Evolutionary conservation across 805 yeast species (phyloP).

Genomic region (Teunomyces panamensis): DNA sequence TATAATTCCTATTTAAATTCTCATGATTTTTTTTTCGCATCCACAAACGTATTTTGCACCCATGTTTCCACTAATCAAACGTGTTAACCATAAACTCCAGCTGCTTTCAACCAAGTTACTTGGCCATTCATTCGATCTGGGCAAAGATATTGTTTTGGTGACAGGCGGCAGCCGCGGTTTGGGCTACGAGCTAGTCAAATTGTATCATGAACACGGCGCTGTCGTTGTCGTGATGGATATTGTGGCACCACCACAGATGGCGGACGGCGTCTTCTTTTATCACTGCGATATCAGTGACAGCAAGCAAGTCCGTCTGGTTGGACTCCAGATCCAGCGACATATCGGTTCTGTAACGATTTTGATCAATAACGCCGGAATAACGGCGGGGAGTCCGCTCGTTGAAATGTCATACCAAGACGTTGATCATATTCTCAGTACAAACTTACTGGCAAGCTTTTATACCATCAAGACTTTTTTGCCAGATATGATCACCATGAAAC

Average conservation of each 20-base stretch:
- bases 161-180: constrained; percentile 87
- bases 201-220: constrained; percentile 43
- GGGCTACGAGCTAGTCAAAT: constrained; percentile 59
- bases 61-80: constrained; percentile 1
- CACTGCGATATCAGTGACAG: constrained; percentile 68
- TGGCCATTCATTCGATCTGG: constrained; percentile 53
- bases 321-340: constrained; percentile 39
- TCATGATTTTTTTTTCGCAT: neutral
- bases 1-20: neutral
- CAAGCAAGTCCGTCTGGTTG: constrained; percentile 40
- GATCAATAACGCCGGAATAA: constrained; percentile 84
- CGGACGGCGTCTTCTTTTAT: constrained; percentile 50
- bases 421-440: constrained; percentile 60
- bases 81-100: constrained; percentile 14
- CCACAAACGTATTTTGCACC: neutral
- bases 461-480: constrained; percentile 73
- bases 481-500: constrained; percentile 52
- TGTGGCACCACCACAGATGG: constrained; percentile 21
- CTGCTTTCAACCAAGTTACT: constrained; percentile 37
- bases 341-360: constrained; percentile 64
- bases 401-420: constrained; percentile 58
- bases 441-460: constrained; percentile 66
- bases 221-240: constrained; percentile 69
- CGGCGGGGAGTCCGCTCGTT: constrained; percentile 54
- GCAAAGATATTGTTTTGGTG: constrained; percentile 60